A percentile compares a stretch with the other conserved stretches of the same genome.
phyloP scores from a whole-genome alignment of 1,284 basidiomycete genomes.

The Malassezia yamatoensis region DNA sequence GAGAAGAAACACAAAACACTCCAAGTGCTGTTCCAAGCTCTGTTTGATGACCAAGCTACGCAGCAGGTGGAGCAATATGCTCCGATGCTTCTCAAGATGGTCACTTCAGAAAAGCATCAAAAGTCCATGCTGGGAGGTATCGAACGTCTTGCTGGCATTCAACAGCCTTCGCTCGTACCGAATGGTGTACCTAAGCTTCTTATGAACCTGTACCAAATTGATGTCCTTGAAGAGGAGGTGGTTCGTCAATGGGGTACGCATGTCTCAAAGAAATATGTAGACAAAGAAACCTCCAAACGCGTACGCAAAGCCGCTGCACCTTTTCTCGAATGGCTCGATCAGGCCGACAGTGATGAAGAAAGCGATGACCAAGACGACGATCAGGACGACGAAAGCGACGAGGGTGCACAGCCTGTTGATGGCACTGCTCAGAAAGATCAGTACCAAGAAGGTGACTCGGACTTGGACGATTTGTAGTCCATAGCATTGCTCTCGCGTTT shows the following conservation, averaged over 20 bases:
- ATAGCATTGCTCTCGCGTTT: not conserved
- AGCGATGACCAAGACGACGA: slow-evolving; percentile 42
- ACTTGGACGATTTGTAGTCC: slow-evolving; percentile 35
- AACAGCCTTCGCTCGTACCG: slow-evolving; percentile 39
- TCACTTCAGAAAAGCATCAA: slow-evolving; percentile 74
- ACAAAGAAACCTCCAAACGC: slow-evolving; percentile 88
- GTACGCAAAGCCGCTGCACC: slow-evolving; percentile 90
- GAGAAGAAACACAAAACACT: slow-evolving; percentile 92
- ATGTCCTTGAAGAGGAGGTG: slow-evolving; percentile 84
- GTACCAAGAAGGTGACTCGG: slow-evolving; percentile 36
- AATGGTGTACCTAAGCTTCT: slow-evolving; percentile 72
- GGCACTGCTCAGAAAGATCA: slow-evolving; percentile 9
- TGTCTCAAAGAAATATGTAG: slow-evolving; percentile 89
- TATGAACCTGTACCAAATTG: slow-evolving; percentile 87
- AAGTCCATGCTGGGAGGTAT: slow-evolving; percentile 67
- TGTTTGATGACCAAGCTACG: slow-evolving; percentile 71
- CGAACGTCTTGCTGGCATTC: slow-evolving; percentile 42
- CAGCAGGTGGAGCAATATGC: slow-evolving; percentile 65
- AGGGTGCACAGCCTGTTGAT: slow-evolving; percentile 15
- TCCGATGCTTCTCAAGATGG: slow-evolving; percentile 65
- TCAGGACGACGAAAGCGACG: slow-evolving; percentile 19
- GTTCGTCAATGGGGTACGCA: slow-evolving; percentile 89
- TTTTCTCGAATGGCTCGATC: slow-evolving; percentile 57
- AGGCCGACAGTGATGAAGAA: slow-evolving; percentile 41
- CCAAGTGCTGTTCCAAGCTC: slow-evolving; percentile 70